Evolutionary conservation across 805 yeast species (phyloP).

Genomic region (Kodamaea jinghongensis): DNA sequence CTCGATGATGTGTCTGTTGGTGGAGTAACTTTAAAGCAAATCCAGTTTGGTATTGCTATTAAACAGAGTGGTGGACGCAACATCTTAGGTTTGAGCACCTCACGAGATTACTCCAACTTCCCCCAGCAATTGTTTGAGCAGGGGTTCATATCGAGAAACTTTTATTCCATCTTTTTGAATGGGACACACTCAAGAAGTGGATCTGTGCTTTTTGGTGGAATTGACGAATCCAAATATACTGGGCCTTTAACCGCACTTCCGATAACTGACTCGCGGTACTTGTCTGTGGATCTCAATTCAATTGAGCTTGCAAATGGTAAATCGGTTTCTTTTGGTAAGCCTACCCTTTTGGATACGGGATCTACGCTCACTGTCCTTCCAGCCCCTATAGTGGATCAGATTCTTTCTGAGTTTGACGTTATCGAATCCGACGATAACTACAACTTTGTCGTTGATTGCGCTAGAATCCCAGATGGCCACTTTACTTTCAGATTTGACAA

Average conservation of each 20-base stretch:
- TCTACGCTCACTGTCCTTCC: slow-evolving; percentile 53
- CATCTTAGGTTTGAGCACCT: slow-evolving; percentile 1
- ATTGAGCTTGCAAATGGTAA: not conserved
- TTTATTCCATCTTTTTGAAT: slow-evolving; percentile 64
- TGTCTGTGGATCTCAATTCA: slow-evolving; percentile 2
- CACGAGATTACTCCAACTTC: slow-evolving; percentile 53
- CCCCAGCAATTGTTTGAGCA: slow-evolving; percentile 58
- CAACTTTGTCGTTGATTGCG: slow-evolving; percentile 1
- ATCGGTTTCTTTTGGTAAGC: slow-evolving; percentile 26
- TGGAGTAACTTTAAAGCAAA: slow-evolving; percentile 7
- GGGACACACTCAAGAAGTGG: slow-evolving; percentile 43
- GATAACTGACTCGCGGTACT: not conserved
- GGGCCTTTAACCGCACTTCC: slow-evolving; percentile 44
- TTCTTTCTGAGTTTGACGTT: not conserved
- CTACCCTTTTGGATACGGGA: slow-evolving; percentile 51
- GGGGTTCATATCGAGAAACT: slow-evolving; percentile 53
- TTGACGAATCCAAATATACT: slow-evolving; percentile 58
- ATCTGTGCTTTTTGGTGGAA: slow-evolving; percentile 65
- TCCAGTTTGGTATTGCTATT: slow-evolving; percentile 2
- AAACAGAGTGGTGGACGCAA: not conserved
- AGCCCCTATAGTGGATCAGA: slow-evolving; percentile 4
- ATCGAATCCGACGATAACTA: slow-evolving; percentile 5
- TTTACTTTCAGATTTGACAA: slow-evolving; percentile 6
- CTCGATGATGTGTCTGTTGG: slow-evolving; percentile 5
- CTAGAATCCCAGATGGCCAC: slow-evolving; percentile 1